Base-by-base conservation (phyloP, 352 stramenopile species). In the Phytophthora capsici region DNA sequence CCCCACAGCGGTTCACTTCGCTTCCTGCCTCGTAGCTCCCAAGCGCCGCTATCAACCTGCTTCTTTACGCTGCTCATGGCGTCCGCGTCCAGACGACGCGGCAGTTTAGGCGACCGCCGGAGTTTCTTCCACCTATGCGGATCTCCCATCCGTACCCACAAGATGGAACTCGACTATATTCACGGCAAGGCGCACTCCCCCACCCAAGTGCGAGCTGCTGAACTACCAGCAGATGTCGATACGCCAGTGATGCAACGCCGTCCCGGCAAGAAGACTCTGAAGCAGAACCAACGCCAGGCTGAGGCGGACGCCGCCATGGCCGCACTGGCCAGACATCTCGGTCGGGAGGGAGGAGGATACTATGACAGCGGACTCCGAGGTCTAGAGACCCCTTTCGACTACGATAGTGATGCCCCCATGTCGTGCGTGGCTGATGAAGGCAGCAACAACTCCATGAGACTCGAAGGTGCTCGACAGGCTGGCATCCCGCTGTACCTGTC, bases 141-240 rank as follows among this genome's bases (percentile, higher is more conserved):
- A n/a, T 94, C 85, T 44, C 85, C 85, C 19, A 94, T 94, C 61
- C 85, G 85, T 30, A 89, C 82, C 8, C 58, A 80, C 25, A 86
- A 81, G 63, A 64, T 78, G 41, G 65, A 73, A 40, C 74, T 85
- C 37, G 66, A 87, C 47, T 75, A 78, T 20, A 56, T 78, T 36
- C 71, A 80, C 38, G 66, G 63, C 40, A 71, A 77, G 51, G 58
- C 53, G 17, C 67, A 70, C 17, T 77, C 62, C 17, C 68, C 66
- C 26, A 80, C 67, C 22, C 64, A 78, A 51, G 30, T 73, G 40
- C 73, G 67, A n/a, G 59, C 69, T 19, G 73, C 74, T 13, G 68
- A 78, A 49, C 59, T 69, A 30, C 22, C 56, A 28, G 43, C 54
- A 22, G 63, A 76, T 57, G 13, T 73, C 6, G 63, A 68, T 23